These are phyloP conservation scores for Backusella liffmaniae DNA, from an alignment of 192 early-diverging fungal genomes.

Conservation along the genomic window DNA sequence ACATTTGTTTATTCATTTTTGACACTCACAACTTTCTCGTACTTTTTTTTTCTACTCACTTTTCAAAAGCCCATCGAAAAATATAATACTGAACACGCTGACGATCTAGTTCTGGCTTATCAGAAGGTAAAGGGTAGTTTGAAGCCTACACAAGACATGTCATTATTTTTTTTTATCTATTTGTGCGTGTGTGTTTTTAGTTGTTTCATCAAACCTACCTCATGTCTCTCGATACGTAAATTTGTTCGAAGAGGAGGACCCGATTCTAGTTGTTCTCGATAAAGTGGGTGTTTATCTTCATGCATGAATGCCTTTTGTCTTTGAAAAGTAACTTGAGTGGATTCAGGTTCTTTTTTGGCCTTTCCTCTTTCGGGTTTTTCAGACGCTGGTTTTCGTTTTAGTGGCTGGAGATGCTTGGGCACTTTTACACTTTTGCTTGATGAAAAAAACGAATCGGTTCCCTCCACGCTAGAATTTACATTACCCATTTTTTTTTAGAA, in stretches of 20 bases:
- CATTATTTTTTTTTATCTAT: not conserved
- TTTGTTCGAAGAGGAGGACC: not conserved
- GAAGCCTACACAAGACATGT: not conserved
- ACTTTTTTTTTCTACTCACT: conserved; percentile 6
- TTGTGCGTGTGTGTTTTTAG: not conserved
- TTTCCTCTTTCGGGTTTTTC: conserved; percentile 3
- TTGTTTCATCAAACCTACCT: not conserved
- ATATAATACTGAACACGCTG: conserved; percentile 29
- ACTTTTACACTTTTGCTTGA: not conserved
- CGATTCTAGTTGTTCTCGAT: not conserved
- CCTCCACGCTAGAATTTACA: not conserved
- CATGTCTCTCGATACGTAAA: not conserved
- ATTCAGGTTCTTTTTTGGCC: not conserved
- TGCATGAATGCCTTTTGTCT: not conserved
- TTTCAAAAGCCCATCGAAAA: conserved; percentile 33
- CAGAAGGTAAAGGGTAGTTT: conserved; percentile 18
- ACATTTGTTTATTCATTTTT: not conserved
- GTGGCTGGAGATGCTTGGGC: conserved; percentile 15
- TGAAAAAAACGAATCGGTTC: not conserved
- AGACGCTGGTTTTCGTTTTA: not conserved
- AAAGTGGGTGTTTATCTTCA: not conserved
- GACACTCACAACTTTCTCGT: not conserved
- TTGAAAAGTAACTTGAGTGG: not conserved
- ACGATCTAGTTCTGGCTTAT: conserved; percentile 28
- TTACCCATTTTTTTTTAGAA: conserved; percentile 1